phyloP scores from a whole-genome alignment of 148 eudicot genomes.

The Vaccinium macrocarpon region DNA sequence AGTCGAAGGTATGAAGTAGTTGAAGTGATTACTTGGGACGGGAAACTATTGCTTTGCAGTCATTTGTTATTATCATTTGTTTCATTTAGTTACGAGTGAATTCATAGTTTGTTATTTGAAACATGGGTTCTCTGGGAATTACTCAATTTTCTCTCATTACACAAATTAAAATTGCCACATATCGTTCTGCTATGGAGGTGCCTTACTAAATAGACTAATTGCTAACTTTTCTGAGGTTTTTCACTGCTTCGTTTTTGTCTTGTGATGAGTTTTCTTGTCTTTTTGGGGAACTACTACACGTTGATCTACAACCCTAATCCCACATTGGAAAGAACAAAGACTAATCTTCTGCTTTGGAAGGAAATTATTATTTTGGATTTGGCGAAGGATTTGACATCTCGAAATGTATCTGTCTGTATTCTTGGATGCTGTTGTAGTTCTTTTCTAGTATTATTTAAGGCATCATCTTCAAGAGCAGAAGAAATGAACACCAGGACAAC shows the following conservation, averaged over 20 bases:
- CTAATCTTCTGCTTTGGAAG: not conserved
- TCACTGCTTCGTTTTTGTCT: not conserved
- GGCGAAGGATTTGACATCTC: not conserved
- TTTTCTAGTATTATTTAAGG: not conserved
- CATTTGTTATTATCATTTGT: not conserved
- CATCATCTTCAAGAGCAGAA: not conserved
- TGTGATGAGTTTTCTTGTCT: not conserved
- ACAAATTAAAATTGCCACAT: not conserved
- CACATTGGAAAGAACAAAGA: not conserved
- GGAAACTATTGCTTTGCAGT: not conserved
- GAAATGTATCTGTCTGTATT: not conserved
- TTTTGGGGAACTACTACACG: not conserved
- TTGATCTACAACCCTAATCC: not conserved
- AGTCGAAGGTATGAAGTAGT: conserved; percentile 46
- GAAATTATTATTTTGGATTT: not conserved
- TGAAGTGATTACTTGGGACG: not conserved
- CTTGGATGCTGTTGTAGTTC: not conserved
- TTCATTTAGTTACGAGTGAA: not conserved
- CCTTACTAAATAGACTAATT: not conserved
- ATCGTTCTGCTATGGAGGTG: not conserved
- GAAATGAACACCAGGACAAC: not conserved
- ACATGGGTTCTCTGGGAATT: not conserved
- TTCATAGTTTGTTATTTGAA: not conserved
- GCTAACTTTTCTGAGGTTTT: not conserved
- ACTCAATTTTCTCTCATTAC: not conserved